Evolutionary conservation across 2,329 filamentous ascomycete genomes (phyloP).

Genomic region (Alternaria tenuissima): DNA sequence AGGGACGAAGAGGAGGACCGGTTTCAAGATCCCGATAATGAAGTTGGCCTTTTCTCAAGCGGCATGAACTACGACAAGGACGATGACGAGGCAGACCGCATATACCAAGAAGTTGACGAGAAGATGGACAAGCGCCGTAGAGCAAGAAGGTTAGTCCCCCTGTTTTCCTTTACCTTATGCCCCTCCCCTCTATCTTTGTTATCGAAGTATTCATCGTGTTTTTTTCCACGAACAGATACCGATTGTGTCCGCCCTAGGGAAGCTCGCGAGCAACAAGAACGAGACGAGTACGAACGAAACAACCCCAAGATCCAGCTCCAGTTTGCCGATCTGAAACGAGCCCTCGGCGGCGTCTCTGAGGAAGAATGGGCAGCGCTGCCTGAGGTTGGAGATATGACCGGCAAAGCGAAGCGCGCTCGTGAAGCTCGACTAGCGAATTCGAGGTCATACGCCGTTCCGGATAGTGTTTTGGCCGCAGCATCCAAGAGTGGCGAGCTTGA

Average conservation of each 20-base stretch:
- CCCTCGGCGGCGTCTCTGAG: conserved; percentile 85
- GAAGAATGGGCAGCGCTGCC: conserved; percentile 97
- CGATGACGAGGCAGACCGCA: conserved; percentile 95
- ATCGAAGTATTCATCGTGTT: conserved; percentile 70
- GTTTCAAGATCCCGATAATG: conserved; percentile 96
- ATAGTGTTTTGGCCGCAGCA: conserved; percentile 90
- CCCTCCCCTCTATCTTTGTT: conserved; percentile 37
- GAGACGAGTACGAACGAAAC: conserved; percentile 93
- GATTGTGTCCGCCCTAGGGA: conserved; percentile 78
- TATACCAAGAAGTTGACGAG: conserved; percentile 95
- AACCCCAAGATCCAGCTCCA: conserved; percentile 99
- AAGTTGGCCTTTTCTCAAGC: conserved; percentile 92
- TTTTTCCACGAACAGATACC: conserved; percentile 77
- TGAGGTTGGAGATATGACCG: conserved; percentile 95
- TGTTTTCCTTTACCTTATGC: conserved; percentile 29
- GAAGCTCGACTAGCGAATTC: conserved; percentile 73
- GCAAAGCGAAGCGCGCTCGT: conserved; percentile 86
- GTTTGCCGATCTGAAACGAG: conserved; percentile 94
- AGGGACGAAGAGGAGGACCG: conserved; percentile 79
- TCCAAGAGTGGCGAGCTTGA: conserved; percentile 82
- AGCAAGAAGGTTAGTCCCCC: conserved; percentile 78
- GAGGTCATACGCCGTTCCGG: conserved; percentile 93
- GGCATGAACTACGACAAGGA: conserved; percentile 92
- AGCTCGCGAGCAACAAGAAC: conserved; percentile 89
- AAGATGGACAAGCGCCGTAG: conserved; percentile 93